Evolutionary conservation across 2,329 filamentous ascomycete species (phyloP), one percentile per base, ranked within the genome.

Genomic region (Rutstroemia sydowiana): DNA sequence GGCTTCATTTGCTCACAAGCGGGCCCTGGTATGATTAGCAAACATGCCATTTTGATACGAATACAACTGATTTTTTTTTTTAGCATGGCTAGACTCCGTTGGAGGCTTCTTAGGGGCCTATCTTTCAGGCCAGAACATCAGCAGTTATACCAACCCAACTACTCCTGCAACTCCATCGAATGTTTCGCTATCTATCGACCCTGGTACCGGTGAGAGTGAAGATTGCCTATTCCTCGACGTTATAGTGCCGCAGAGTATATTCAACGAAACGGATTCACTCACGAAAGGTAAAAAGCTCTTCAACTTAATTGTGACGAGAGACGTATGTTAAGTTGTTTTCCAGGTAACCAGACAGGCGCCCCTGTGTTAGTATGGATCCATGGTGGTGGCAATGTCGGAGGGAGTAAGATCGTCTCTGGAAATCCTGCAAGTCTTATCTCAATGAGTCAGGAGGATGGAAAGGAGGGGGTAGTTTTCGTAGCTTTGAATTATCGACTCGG

Each of bases 371-470:
- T 32, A 4, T 47, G 36, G 34, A 52, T 48, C 9, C n/a, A 43
- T 54, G 73, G 73, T 9, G 72, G 73, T 3, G 73, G 73, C 5
- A 75, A 73, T 44, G 65, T 64, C 6, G 58, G 56, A 1, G 69
- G 69, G 8, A 64, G 63, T 37, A 75, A 75, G 57, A 64, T 63
- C 21, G 63, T 62, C 13, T 58, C 56, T 41, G 58, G 62, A 8
- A 68, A 69, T 23, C 69, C 70, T 2, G 66, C 69, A 26, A 69
- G 69, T 3, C 61, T 73, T 9, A 59, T 73, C 10, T 64, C 65
- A 0, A 44, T 46, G 13, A 56, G 55, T 9, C 51, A 58, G n/a
- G 40, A 48, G 1, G 45, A 57, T 36, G 61, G 64, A 2, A 61
- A 64, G 6, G 68, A 68, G 18, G 71, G 71, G 11, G 62, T 64